phyloP scores from a whole-genome alignment of 139 green algal species.

The Coccomyxa sp. region DNA sequence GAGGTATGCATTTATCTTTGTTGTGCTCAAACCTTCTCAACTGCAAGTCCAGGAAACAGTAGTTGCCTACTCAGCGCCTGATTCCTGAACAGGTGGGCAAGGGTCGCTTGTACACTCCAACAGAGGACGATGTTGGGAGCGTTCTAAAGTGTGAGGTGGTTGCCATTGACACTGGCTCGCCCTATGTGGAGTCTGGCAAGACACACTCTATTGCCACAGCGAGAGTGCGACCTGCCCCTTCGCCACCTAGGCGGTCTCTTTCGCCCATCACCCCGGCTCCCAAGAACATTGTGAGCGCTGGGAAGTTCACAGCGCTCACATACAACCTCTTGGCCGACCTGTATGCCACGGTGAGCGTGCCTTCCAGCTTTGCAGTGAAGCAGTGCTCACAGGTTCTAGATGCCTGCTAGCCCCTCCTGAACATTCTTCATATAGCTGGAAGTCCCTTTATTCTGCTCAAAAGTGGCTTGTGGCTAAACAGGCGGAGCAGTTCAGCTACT shows the following conservation, averaged over 20 bases:
- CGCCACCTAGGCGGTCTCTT: conserved; percentile 60
- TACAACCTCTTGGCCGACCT: conserved; percentile 98
- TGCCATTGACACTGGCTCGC: conserved; percentile 21
- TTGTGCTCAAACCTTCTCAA: too few relatives aligned
- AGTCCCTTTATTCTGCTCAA: background rate
- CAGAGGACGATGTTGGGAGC: conserved; percentile 81
- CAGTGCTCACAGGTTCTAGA: background rate
- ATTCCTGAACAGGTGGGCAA: conserved; percentile 45
- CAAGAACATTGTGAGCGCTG: conserved; percentile 8
- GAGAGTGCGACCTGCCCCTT: conserved; percentile 75
- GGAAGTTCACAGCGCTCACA: conserved; percentile 86
- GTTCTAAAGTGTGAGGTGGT: conserved; percentile 81
- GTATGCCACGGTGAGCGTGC: conserved; percentile 78
- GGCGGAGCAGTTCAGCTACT: conserved; percentile 81
- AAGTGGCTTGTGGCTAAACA: conserved; percentile 27
- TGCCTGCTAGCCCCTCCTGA: background rate
- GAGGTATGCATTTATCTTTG: conserved; percentile 49
- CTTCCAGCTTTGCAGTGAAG: background rate
- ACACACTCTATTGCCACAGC: conserved; percentile 58
- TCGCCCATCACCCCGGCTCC: conserved; percentile 53
- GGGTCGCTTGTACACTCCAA: conserved; percentile 69
- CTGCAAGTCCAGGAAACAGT: too few relatives aligned
- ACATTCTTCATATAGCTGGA: background rate
- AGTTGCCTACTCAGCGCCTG: background rate
- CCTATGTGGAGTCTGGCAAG: conserved; percentile 19